Evolutionary conservation across 1,139 yeast species (phyloP).

Genomic region (Torulaspora globosa): DNA sequence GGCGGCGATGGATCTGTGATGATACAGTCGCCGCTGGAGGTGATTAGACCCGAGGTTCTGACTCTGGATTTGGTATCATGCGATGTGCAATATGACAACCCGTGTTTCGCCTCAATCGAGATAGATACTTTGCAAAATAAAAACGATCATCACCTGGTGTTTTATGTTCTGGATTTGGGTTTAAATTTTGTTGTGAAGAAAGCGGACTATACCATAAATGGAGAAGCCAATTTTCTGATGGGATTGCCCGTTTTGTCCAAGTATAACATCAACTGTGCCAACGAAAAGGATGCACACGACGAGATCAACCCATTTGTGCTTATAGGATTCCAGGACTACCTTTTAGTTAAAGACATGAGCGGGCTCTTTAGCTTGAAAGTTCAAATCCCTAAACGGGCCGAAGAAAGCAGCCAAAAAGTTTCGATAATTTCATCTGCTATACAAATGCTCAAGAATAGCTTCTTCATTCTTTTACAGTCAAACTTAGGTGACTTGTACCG

Average conservation of each 20-base stretch:
- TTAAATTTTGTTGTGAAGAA: slow-evolving; percentile 65
- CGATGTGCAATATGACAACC: slow-evolving; percentile 78
- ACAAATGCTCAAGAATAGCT: slow-evolving; percentile 58
- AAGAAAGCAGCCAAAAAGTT: slow-evolving; percentile 16
- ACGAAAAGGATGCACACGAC: slow-evolving; percentile 38
- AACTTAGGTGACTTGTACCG: slow-evolving; percentile 76
- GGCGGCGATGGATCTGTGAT: slow-evolving; percentile 41
- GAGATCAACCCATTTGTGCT: slow-evolving; percentile 54
- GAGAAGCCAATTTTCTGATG: slow-evolving; percentile 40
- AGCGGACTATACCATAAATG: slow-evolving; percentile 43
- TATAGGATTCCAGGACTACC: slow-evolving; percentile 45
- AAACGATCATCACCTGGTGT: slow-evolving; percentile 45
- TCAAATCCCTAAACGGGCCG: slow-evolving; percentile 50
- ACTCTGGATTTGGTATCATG: slow-evolving; percentile 56
- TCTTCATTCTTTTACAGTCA: slow-evolving; percentile 71
- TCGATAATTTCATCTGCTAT: slow-evolving; percentile 51
- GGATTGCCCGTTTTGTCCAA: slow-evolving; percentile 29
- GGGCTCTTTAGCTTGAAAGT: slow-evolving; percentile 39
- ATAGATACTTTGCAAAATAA: slow-evolving; percentile 39
- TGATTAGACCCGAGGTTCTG: slow-evolving; percentile 48
- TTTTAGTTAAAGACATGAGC: slow-evolving; percentile 45
- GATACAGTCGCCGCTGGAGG: slow-evolving; percentile 73
- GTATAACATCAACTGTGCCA: slow-evolving; percentile 22
- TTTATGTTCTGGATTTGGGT: slow-evolving; percentile 83
- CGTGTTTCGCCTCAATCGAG: slow-evolving; percentile 78